These are phyloP conservation scores for Neostapfia colusana DNA, from an alignment of 176 grass and related monocot genomes.

Conservation along the genomic window DNA sequence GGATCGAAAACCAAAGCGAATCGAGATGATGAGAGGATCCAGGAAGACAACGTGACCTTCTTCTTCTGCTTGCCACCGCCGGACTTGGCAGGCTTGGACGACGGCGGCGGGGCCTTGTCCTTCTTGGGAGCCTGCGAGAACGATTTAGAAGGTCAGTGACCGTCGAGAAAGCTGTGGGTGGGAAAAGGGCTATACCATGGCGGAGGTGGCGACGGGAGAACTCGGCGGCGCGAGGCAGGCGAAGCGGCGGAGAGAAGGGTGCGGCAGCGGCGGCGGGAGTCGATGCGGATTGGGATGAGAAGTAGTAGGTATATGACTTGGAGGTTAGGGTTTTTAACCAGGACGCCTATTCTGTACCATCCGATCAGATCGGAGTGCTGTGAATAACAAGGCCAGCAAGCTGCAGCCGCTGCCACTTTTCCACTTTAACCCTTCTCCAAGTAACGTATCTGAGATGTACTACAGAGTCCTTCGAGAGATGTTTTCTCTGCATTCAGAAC, in stretches of 20 bases:
- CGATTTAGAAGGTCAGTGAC: constrained; percentile 2
- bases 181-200: neutral
- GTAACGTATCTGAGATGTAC: too few relatives aligned
- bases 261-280: constrained; percentile 29
- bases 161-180: neutral
- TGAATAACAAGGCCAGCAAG: too few relatives aligned
- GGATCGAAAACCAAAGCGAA: neutral
- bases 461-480: too few relatives aligned
- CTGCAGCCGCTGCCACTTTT: too few relatives aligned
- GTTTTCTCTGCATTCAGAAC: too few relatives aligned
- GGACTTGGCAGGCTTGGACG: constrained; percentile 62
- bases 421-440: too few relatives aligned
- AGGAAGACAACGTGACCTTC: constrained; percentile 25
- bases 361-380: too few relatives aligned
- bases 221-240: neutral
- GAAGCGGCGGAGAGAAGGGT: neutral
- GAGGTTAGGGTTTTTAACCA: constrained; percentile 36
- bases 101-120: constrained; percentile 53
- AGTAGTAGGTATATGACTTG: constrained; percentile 15
- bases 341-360: neutral
- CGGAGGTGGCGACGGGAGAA: neutral
- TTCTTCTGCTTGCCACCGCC: constrained; percentile 62
- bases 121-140: constrained; percentile 51
- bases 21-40: too few relatives aligned
- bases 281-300: neutral